Evolutionary conservation across 768 basidiomycete genomes (phyloP), one percentile per base, ranked within the genome.

Genomic region (Suillus americanus): DNA sequence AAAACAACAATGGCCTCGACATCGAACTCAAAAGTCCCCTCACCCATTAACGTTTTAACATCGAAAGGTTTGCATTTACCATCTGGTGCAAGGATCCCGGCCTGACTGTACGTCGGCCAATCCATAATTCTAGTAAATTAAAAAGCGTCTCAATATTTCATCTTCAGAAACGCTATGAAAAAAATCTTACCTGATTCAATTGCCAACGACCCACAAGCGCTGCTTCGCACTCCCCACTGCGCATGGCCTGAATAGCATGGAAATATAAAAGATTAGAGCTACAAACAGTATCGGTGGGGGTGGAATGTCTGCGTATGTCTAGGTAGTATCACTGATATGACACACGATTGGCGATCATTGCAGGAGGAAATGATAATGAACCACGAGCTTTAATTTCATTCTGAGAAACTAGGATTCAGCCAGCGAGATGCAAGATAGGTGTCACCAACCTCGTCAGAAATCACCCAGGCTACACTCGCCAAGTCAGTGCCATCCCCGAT

Each of bases 281-380:
- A 66, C 85, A 85, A 1, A 82, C 82, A 0, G 82, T 84, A 64
- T 86, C 84, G 0, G 80, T 67, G 6, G 83, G 80, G 40, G 85
- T 64, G 5, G 85, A 86, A 14, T 85, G 85, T 14, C 84, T 84
- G 1, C 71, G 76, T 23, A 79, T 63, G 59, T 80, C 77, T 51
- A 79, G 72, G 0, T 71, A 71, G 65, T 72, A 79, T 16, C 71
- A 78, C 30, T 70, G 71, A 62, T 74, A 79, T 20, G 75, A 75
- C n/a, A 79, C 69, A 43, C 74, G 69, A 65, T 79, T 77, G 23
- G 82, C 79, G 7, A 81, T 71, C 71, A 76, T 78, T 10, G 72
- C 66, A 13, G 79, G 76, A 40, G 68, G 66, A 8, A 70, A 74
- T 9, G 76, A 76, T 46, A 82, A 77, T 2, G 76, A 76, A 8